phyloP scores from a whole-genome alignment of 306 rosid species.

The Aeschynomene evenia region DNA sequence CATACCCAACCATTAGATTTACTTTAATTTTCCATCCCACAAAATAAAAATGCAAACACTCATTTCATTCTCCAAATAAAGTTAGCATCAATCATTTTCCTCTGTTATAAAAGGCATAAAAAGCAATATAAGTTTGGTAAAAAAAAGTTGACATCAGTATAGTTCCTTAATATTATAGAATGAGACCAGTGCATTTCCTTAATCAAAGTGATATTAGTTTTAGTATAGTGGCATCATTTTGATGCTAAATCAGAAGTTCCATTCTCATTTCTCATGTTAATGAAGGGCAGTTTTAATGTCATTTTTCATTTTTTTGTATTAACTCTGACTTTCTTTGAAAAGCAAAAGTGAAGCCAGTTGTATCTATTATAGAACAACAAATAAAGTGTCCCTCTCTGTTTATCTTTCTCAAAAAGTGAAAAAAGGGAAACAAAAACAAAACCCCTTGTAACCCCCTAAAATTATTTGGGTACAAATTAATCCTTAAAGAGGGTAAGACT shows the following conservation, averaged over 20 bases:
- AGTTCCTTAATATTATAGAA: neutral
- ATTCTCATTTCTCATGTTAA: neutral
- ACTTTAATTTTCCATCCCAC: slow-evolving; percentile 2
- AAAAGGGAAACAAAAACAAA: neutral
- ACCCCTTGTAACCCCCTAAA: neutral
- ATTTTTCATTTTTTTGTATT: neutral
- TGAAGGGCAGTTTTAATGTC: neutral
- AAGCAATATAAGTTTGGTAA: neutral
- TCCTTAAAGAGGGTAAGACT: too few relatives aligned
- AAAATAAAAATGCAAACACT: neutral
- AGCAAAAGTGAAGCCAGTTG: neutral
- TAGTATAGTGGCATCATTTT: neutral
- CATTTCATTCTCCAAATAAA: neutral
- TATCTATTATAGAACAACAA: too few relatives aligned
- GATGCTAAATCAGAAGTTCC: neutral
- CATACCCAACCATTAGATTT: neutral
- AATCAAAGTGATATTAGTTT: neutral
- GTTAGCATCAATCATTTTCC: neutral
- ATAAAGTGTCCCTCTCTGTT: neutral
- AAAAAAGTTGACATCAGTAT: neutral
- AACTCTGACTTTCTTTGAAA: neutral
- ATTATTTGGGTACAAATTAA: neutral
- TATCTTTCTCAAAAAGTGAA: neutral
- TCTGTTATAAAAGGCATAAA: neutral
- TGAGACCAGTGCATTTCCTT: neutral